A percentile compares a stretch with the other conserved stretches of the same genome.
Evolutionary conservation across 345 rosid genomes (phyloP).

Genomic region (Linum tenue): DNA sequence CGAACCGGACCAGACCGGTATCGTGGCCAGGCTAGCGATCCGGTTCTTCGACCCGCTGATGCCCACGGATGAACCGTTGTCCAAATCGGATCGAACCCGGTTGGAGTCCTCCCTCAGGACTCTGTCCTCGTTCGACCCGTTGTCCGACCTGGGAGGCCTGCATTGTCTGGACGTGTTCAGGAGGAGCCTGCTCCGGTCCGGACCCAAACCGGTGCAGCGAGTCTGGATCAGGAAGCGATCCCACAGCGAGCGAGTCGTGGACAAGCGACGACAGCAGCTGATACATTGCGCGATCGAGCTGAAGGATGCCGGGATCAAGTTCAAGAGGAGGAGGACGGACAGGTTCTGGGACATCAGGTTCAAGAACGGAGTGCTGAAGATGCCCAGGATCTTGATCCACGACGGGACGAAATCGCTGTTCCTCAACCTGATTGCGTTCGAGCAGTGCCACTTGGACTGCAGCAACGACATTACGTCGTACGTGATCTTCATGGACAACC

Average conservation of each 20-base stretch:
- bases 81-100: slow-evolving; percentile 39
- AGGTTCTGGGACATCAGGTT: slow-evolving; percentile 85
- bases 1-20: slow-evolving; percentile 45
- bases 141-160: slow-evolving; percentile 47
- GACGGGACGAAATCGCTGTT: slow-evolving; percentile 88
- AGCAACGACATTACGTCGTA: slow-evolving; percentile 73
- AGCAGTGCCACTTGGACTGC: slow-evolving; percentile 72
- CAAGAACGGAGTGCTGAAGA: slow-evolving; percentile 52
- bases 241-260: slow-evolving; percentile 46
- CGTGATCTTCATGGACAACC: slow-evolving; percentile 78
- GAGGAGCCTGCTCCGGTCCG: slow-evolving; percentile 48
- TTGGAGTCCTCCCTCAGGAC: slow-evolving; percentile 37
- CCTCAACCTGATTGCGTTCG: slow-evolving; percentile 75
- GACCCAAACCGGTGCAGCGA: slow-evolving; percentile 46
- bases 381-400: slow-evolving; percentile 73
- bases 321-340: slow-evolving; percentile 60
- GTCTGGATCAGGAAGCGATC: slow-evolving; percentile 53
- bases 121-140: slow-evolving; percentile 44
- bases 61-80: slow-evolving; percentile 85
- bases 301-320: slow-evolving; percentile 65
- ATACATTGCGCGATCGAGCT: slow-evolving; percentile 75
- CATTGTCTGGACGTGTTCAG: slow-evolving; percentile 79
- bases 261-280: slow-evolving; percentile 67
- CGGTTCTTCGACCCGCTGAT: slow-evolving; percentile 72
- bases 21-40: slow-evolving; percentile 52